Percentiles rank a stretch among this genome's conserved stretches.
Evolutionary conservation across 805 yeast species (phyloP).

Genomic region (Alloascoidea hylecoeti): DNA sequence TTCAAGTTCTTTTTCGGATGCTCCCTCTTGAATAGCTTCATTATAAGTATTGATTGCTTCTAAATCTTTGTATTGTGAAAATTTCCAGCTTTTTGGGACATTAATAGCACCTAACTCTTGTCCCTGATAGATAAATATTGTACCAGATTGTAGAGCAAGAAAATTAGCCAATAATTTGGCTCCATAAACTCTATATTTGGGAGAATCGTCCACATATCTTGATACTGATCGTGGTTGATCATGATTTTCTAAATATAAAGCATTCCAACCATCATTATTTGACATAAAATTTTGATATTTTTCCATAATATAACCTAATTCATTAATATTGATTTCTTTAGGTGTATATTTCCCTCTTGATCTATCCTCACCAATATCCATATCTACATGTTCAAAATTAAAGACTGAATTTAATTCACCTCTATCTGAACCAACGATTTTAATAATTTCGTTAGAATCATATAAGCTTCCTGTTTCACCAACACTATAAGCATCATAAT

Average conservation of each 20-base stretch:
- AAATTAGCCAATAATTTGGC: constrained; percentile 35
- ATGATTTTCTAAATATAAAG: constrained; percentile 41
- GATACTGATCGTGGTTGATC: constrained; percentile 42
- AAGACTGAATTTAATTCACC: constrained; percentile 14
- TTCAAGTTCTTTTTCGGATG: constrained; percentile 10
- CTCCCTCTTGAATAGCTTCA: constrained; percentile 13
- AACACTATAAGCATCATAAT: constrained; percentile 38
- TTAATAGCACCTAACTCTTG: constrained; percentile 47
- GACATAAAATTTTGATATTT: no score
- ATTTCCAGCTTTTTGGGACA: constrained; percentile 28
- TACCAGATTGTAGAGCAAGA: constrained; percentile 34
- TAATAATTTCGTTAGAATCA: constrained; percentile 11
- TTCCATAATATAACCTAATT: no score
- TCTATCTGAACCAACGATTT: constrained; percentile 11
- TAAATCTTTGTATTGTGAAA: constrained; percentile 36
- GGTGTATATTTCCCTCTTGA: no score
- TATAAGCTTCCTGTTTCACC: constrained; percentile 37
- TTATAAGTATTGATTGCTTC: constrained; percentile 28
- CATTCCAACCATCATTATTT: constrained; percentile 42
- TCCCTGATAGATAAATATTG: constrained; percentile 44
- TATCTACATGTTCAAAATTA: constrained; percentile 11
- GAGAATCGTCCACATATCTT: constrained; percentile 32
- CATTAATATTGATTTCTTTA: no score
- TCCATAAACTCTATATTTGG: constrained; percentile 20
- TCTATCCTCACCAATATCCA: no score